Percentiles rank a stretch among this genome's conserved stretches.
phyloP scores from a whole-genome alignment of 768 basidiomycete species.

The Kondoa subrosea region DNA sequence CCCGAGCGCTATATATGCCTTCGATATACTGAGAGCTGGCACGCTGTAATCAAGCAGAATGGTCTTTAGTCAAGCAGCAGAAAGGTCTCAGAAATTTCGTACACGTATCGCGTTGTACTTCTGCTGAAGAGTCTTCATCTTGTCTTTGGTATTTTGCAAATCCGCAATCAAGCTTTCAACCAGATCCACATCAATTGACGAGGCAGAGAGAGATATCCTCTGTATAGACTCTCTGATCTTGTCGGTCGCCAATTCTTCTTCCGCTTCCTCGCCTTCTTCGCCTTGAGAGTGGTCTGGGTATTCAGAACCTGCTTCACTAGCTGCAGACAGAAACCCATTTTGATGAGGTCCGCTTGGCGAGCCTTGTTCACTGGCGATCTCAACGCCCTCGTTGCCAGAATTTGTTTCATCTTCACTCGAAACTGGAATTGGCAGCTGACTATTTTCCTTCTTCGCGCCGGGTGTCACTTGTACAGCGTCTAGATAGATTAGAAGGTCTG shows the following conservation, averaged over 20 bases:
- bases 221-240: constrained; percentile 41
- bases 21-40: constrained; percentile 82
- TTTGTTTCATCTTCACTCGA: neutral
- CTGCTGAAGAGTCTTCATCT: constrained; percentile 48
- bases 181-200: constrained; percentile 52
- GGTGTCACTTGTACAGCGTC: constrained; percentile 22
- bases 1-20: constrained; percentile 77
- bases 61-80: constrained; percentile 1
- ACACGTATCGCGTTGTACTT: constrained; percentile 63
- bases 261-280: constrained; percentile 14
- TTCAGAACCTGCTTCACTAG: neutral
- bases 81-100: neutral
- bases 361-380: neutral
- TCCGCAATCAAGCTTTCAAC: constrained; percentile 52
- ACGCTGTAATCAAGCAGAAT: constrained; percentile 40
- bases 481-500: constrained; percentile 49
- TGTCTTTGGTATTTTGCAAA: constrained; percentile 48
- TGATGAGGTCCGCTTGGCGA: neutral
- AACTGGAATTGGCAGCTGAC: constrained; percentile 1
- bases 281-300: neutral
- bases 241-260: constrained; percentile 11
- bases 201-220: constrained; percentile 35
- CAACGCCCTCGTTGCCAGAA: too few relatives aligned
- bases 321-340: neutral
- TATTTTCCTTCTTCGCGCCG: neutral